Base-by-base conservation (phyloP, 148 eudicot species). In the Vaccinium darrowii region DNA sequence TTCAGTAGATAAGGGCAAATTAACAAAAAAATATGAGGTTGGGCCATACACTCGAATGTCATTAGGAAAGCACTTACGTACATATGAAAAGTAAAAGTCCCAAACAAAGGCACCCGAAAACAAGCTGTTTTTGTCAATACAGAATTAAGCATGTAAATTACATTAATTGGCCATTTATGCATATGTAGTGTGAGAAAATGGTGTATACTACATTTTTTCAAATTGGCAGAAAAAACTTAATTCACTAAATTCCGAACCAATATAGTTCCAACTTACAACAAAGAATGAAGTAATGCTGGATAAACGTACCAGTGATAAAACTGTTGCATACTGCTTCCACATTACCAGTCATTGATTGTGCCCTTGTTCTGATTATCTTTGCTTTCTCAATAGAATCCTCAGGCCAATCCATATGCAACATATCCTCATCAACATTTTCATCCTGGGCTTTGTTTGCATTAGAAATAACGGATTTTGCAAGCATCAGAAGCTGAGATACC, bases 301-400 rank as follows among this genome's bases (percentile, higher is more conserved):
- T 4, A 33, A 65, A 74, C 80, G 82, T 89, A 91, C 99, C 98
- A 43, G 98, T 95, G 63, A 94, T 85, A 84, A 97, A 97, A 90
- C 99, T 93, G 87, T 92, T 92, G 81, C 92, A 90, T 83, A 97
- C 93, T 52, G 96, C 90, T 89, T 94, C 98, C 82, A 95, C 84
- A 83, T 92, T 91, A 84, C 90, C 95, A 10, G 88, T 86, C 92
- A 97, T 91, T 50, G 90, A 91, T 85, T 94, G 96, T 62, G 94
- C 93, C 88, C 84, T 93, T 85, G 87, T 88, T 88, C 98, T 92
- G 85, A 97, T 91, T 71, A 93, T 85, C 89, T 88, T 91, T 30
- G 99, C 98, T 79, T 89, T 95, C 88, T 95, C 96, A 85, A 94
- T 83, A 71, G 95, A 91, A 92, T 97, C 98, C 87, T 94, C 95